Base-by-base conservation (phyloP, 2,329 filamentous ascomycete species). In the Penicillium hordei region DNA sequence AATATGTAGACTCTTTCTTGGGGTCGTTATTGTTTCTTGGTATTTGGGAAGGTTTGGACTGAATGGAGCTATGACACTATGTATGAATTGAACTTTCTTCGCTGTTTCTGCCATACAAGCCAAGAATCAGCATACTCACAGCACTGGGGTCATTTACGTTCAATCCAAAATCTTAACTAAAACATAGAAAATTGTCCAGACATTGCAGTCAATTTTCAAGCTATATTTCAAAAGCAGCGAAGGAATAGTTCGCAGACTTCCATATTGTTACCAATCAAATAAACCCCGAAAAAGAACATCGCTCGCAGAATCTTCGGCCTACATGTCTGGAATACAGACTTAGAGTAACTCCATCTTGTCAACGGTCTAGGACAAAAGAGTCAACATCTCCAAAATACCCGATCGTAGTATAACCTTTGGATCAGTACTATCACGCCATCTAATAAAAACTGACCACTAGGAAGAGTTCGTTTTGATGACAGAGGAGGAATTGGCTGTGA, bases 91-190 rank as follows among this genome's bases (percentile, higher is more conserved):
- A n/a, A 34, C n/a, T 4, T 46, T 21, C 23, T 17, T 43, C 21
- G 3, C 5, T 70, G 63, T 49, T 70, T 64, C 53, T 72, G 69
- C 48, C 68, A 72, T 4, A 83, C 79, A 63, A 83, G 83, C 81
- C 40, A 7, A 27, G 7, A 15, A 27, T 27, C 8, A 43, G 27
- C 19, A 5, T 19, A 40, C 10, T 10, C 38, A 2, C 5, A 21
- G 38, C 9, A 15, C 38, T 40, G 2, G 5, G 19, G 6, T 15
- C 12, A 40, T 23, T 40, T 12, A 21, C 1, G 19, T 15, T 40
- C 19, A 23, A 1, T 40, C 19, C 3, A 23, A 15, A 23, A 15
- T 13, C 4, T 40, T 40, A 5, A 21, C 6, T 21, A 21, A 21
- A 12, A 6, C 9, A 10, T 21, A 21, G 13, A 21, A 1, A 3